phyloP scores from a whole-genome alignment of 2,329 filamentous ascomycete species.

The Purpureocillium takamizusanense region DNA sequence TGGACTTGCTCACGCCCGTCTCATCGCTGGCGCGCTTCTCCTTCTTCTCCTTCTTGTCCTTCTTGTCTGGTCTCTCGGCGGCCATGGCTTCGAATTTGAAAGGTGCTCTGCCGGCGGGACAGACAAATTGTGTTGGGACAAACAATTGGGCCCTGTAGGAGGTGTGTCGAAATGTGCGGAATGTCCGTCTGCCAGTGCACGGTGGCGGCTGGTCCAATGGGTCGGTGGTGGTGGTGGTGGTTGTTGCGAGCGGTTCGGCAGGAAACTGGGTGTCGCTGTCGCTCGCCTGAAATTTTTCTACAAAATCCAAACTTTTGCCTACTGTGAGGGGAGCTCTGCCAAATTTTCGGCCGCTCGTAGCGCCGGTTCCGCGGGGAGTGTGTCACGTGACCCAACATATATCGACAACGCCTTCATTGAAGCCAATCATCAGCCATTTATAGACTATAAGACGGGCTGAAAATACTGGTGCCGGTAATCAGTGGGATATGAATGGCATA shows the following conservation, averaged over 20 bases:
- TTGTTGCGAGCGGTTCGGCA: background rate
- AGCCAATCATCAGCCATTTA: too few species aligned
- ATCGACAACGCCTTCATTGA: too few species aligned
- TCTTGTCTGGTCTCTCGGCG: constrained; percentile 39
- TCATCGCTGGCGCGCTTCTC: constrained; percentile 50
- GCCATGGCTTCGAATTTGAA: constrained; percentile 28
- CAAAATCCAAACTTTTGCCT: constrained; percentile 17
- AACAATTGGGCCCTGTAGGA: too few species aligned
- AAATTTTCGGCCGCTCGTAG: constrained; percentile 19
- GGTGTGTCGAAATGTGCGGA: background rate
- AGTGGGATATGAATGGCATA: too few species aligned
- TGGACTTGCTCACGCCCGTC: constrained; percentile 42
- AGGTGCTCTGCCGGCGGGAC: background rate
- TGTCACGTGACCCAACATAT: constrained; percentile 9
- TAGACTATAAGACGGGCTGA: too few species aligned
- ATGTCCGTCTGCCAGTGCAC: constrained; percentile 2
- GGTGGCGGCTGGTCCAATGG: too few species aligned
- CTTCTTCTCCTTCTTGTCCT: constrained; percentile 52
- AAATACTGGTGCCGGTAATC: too few species aligned
- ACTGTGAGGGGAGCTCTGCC: constrained; percentile 15
- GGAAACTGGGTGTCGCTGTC: constrained; percentile 9
- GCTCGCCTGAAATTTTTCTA: constrained; percentile 20
- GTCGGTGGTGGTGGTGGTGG: background rate
- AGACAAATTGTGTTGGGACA: too few species aligned
- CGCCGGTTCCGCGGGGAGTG: constrained; percentile 17